A percentile compares a stretch with the other conserved stretches of the same genome.
These are phyloP conservation scores for Nannochloris sp. DNA, from an alignment of 139 green algal species.

Conservation along the genomic window DNA sequence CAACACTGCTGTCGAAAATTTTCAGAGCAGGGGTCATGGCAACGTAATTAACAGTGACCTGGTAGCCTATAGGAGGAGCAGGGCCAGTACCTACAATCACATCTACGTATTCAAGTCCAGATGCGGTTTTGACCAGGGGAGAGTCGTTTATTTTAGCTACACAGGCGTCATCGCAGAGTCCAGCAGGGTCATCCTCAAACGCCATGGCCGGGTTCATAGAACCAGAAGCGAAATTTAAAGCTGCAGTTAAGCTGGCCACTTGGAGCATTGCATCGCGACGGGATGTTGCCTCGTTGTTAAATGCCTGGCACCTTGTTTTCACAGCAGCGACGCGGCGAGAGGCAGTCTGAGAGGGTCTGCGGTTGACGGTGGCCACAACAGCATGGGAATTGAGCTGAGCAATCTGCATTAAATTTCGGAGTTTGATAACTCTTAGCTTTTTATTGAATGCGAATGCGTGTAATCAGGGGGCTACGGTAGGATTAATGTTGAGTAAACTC, in stretches of 20 bases:
- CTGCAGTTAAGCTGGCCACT: neutral
- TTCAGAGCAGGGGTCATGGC: constrained; percentile 71
- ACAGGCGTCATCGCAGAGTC: constrained; percentile 68
- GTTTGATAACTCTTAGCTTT: too few species aligned
- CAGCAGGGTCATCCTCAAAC: constrained; percentile 8
- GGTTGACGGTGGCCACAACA: too few species aligned
- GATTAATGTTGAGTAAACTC: too few species aligned
- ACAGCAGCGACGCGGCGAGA: too few species aligned
- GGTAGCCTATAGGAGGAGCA: constrained; percentile 45
- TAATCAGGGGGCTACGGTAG: too few species aligned
- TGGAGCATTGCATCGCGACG: neutral
- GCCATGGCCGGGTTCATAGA: neutral
- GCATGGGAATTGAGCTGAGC: too few species aligned
- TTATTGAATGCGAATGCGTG: too few species aligned
- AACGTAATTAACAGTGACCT: constrained; percentile 86
- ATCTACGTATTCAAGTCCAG: constrained; percentile 87
- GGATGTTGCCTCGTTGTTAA: too few species aligned
- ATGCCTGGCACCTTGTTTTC: too few species aligned
- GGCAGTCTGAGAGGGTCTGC: too few species aligned
- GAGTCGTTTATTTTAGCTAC: constrained; percentile 30
- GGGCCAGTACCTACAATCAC: constrained; percentile 66
- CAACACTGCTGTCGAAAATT: constrained; percentile 80
- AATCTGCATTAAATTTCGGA: too few species aligned
- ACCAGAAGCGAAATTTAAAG: neutral
- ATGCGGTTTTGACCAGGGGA: constrained; percentile 48